A percentile compares a stretch with the other conserved stretches of the same genome.
phyloP scores from a whole-genome alignment of 371 early-diverging fungal genomes.

The Apophysomyces elegans region DNA sequence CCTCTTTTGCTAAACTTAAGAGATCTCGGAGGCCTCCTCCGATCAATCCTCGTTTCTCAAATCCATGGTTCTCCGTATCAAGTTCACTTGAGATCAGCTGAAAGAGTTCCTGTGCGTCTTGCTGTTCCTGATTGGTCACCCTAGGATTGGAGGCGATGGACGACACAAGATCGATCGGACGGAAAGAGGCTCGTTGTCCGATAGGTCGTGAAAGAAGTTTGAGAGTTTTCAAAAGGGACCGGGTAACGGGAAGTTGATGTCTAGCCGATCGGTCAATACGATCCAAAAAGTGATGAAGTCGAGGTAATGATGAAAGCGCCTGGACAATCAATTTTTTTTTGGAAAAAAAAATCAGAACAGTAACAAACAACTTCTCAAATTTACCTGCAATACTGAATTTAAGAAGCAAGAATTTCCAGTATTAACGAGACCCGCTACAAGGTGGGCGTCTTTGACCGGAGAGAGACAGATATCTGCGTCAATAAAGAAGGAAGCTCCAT shows the following conservation, averaged over 20 bases:
- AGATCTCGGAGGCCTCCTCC: slow-evolving; percentile 27
- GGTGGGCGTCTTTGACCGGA: not conserved
- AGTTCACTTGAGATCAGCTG: slow-evolving; percentile 78
- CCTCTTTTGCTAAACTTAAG: not conserved
- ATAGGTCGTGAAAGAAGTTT: slow-evolving; percentile 34
- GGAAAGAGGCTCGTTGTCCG: slow-evolving; percentile 28
- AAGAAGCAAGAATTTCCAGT: slow-evolving; percentile 95
- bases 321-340: slow-evolving; percentile 16
- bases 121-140: slow-evolving; percentile 72
- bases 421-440: slow-evolving; percentile 78
- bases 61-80: slow-evolving; percentile 60
- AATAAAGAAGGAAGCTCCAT: not conserved
- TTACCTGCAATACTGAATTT: slow-evolving; percentile 89
- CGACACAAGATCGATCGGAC: slow-evolving; percentile 35
- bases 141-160: slow-evolving; percentile 36
- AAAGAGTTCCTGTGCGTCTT: slow-evolving; percentile 94
- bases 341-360: not conserved
- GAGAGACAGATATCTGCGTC: slow-evolving; percentile 7
- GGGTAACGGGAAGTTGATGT: slow-evolving; percentile 32
- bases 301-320: slow-evolving; percentile 54
- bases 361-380: not conserved
- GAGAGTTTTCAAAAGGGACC: slow-evolving; percentile 40
- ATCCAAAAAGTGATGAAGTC: slow-evolving; percentile 38
- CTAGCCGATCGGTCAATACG: slow-evolving; percentile 18
- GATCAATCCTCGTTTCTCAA: slow-evolving; percentile 14